These are phyloP conservation scores for Cytospora piceicola DNA, from an alignment of 2,329 filamentous ascomycete genomes.

Conservation along the genomic window DNA sequence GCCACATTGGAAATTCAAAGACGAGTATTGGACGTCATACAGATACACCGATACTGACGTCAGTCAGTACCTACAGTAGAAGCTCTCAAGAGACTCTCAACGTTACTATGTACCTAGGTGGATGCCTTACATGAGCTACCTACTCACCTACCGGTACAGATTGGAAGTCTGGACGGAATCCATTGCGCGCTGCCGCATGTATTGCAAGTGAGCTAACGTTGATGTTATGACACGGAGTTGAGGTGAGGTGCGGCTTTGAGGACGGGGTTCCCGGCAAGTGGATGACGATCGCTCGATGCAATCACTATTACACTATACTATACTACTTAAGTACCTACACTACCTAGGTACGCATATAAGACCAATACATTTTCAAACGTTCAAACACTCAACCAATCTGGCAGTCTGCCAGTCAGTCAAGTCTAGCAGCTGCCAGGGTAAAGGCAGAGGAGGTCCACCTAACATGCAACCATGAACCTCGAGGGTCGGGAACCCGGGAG, in stretches of 20 bases:
- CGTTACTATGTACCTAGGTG: neutral
- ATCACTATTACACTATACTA: slow-evolving; percentile 27
- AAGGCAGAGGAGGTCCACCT: neutral
- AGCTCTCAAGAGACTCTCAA: no score
- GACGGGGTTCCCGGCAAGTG: neutral
- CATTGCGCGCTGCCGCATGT: neutral
- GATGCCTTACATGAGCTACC: no score
- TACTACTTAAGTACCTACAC: no score
- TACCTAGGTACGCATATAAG: no score
- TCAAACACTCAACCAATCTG: neutral
- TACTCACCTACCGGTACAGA: no score
- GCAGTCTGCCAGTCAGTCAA: no score
- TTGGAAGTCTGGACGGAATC: no score
- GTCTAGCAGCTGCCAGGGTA: neutral
- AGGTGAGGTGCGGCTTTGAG: no score
- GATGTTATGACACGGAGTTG: neutral
- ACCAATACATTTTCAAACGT: no score
- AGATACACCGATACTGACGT: slow-evolving; percentile 17
- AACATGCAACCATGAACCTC: neutral
- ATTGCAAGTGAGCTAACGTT: neutral
- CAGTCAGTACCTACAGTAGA: slow-evolving; percentile 9
- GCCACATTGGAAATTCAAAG: slow-evolving; percentile 21
- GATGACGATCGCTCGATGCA: slow-evolving; percentile 4
- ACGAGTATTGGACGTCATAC: slow-evolving; percentile 18
- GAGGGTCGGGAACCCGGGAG: neutral